A percentile compares a stretch with the other conserved stretches of the same genome.
Evolutionary conservation across 495 filamentous ascomycete genomes (phyloP).

Genomic region (Xylaria flabelliformis): DNA sequence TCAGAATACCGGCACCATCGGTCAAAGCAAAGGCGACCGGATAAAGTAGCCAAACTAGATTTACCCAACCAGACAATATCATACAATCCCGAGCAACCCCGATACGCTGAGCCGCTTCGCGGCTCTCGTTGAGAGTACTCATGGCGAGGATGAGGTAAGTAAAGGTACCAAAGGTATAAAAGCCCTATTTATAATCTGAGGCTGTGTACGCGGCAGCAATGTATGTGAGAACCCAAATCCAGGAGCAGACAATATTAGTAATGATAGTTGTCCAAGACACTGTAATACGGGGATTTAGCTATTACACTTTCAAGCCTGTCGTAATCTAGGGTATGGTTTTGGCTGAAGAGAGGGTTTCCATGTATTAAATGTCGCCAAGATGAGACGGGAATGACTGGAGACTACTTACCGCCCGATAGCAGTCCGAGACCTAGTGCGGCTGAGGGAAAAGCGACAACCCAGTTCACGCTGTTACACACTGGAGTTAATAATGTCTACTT

Average conservation of each 20-base stretch:
- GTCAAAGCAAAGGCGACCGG: not conserved
- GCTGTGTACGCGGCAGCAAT: not conserved
- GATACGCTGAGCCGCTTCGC: not conserved
- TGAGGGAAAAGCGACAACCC: not conserved
- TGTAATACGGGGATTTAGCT: not conserved
- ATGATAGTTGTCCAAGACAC: conserved; percentile 1
- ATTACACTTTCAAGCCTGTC: not conserved
- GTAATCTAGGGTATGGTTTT: not conserved
- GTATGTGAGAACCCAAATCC: conserved; percentile 5
- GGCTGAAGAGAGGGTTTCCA: not conserved
- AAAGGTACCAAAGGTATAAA: not conserved
- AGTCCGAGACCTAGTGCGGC: not conserved
- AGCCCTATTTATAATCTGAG: not conserved
- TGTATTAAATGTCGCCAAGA: not conserved
- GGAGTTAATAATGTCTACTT: too few relatives aligned
- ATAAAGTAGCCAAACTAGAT: not conserved
- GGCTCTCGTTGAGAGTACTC: conserved; percentile 9
- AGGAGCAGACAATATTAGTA: not conserved
- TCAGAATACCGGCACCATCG: not conserved
- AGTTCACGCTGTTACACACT: not conserved
- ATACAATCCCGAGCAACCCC: not conserved
- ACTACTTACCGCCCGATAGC: not conserved
- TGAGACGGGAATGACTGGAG: not conserved
- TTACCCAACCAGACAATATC: conserved; percentile 4
- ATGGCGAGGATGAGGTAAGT: not conserved